A percentile compares a stretch with the other conserved stretches of the same genome.
Conservation (phyloP, 2,329 filamentous ascomycete species). For the Fusarium praegraminearum region DNA sequence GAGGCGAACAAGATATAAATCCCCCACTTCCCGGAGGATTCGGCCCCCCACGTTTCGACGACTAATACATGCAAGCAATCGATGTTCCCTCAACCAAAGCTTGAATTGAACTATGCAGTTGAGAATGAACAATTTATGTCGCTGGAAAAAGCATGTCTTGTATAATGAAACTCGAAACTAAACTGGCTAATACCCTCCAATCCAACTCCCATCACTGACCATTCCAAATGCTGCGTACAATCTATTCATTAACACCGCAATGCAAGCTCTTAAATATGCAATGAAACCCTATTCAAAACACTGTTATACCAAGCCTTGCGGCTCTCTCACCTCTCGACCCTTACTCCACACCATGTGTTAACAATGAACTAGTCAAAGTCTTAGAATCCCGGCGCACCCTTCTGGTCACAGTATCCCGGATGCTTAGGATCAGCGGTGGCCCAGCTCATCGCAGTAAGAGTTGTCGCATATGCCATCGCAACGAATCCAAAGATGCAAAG, state of each 20-base stretch:
- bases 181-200: conserved; percentile 22
- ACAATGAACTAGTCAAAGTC: neutral
- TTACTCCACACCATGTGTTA: conserved; percentile 1
- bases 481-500: conserved; percentile 86
- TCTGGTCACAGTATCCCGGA: conserved; percentile 67
- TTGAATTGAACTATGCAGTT: neutral
- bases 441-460: conserved; percentile 89
- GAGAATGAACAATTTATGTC: neutral
- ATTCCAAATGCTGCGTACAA: conserved; percentile 40
- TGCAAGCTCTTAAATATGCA: conserved; percentile 41
- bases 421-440: conserved; percentile 65
- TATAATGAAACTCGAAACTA: conserved; percentile 19
- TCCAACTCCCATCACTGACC: conserved; percentile 25
- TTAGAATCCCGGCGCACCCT: conserved; percentile 35
- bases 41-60: conserved; percentile 36
- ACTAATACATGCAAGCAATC: conserved; percentile 18
- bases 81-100: neutral
- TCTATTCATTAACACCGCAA: conserved; percentile 43
- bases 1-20: conserved; percentile 2
- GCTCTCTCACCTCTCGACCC: conserved; percentile 15
- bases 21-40: conserved; percentile 43
- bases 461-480: conserved; percentile 93
- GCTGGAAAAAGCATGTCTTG: conserved; percentile 1
- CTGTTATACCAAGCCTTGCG: conserved; percentile 27
- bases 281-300: conserved; percentile 26